Percentiles rank a stretch among this genome's conserved stretches.
Conservation (phyloP, 139 green algal species). For the Pseudopediastrum boryanum region DNA sequence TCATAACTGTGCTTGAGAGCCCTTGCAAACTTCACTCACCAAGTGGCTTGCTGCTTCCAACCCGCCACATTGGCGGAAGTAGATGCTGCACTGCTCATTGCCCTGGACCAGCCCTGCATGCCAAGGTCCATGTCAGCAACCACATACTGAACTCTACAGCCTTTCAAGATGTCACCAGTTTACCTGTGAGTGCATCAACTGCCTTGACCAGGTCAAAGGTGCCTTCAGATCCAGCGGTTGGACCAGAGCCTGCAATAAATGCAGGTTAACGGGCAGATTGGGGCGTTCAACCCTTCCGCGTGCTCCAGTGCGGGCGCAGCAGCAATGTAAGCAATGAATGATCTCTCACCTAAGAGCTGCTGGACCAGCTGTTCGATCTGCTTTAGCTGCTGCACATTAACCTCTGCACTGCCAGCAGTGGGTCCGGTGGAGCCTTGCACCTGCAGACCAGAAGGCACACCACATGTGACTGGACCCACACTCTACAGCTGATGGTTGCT, state of each 20-base stretch:
- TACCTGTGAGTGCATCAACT: neutral
- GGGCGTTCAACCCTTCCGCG: neutral
- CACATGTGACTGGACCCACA: neutral
- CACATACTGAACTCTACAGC: neutral
- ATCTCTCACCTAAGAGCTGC: neutral
- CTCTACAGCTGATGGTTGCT: neutral
- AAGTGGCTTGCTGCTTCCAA: constrained; percentile 36
- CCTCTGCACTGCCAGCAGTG: neutral
- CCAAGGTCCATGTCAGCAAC: neutral
- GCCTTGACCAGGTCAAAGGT: neutral
- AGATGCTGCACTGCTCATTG: constrained; percentile 45
- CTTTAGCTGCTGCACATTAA: constrained; percentile 46
- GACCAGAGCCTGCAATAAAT: neutral
- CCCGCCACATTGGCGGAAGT: constrained; percentile 60
- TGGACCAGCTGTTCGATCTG: constrained; percentile 44
- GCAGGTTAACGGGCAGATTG: neutral
- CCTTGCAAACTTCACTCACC: neutral
- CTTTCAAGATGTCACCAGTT: neutral
- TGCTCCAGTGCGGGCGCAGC: neutral
- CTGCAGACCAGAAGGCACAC: neutral
- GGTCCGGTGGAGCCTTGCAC: neutral
- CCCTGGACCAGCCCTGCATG: constrained; percentile 39
- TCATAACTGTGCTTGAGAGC: neutral
- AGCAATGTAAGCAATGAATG: neutral
- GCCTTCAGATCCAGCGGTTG: neutral